phyloP scores from a whole-genome alignment of 805 yeast genomes.

The Yarrowia keelungensis region DNA sequence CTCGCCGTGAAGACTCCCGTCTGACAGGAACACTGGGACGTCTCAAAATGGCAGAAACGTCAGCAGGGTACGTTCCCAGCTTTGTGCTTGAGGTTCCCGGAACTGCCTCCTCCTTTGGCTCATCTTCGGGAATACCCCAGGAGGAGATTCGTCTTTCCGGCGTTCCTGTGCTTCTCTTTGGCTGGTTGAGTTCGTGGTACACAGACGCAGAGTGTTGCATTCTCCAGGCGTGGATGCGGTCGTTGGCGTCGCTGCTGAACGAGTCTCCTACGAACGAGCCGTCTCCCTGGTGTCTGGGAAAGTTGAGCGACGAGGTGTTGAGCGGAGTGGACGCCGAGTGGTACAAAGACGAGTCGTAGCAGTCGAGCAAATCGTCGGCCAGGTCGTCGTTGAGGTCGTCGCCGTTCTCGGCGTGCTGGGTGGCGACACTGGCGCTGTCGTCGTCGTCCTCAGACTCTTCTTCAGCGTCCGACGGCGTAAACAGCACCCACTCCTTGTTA shows the following conservation, averaged over 20 bases:
- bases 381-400: conserved; percentile 29
- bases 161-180: conserved; percentile 40
- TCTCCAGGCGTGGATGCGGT: conserved; percentile 54
- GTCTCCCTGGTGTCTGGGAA: conserved; percentile 51
- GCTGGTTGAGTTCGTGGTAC: conserved; percentile 46
- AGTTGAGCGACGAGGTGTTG: conserved; percentile 35
- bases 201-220: conserved; percentile 51
- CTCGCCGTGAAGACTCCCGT: conserved; percentile 8
- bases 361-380: conserved; percentile 39
- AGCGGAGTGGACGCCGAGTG: conserved; percentile 40
- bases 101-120: background rate
- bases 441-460: conserved; percentile 41
- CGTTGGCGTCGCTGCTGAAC: conserved; percentile 46
- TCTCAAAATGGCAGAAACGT: conserved; percentile 23
- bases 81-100: background rate
- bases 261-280: conserved; percentile 46
- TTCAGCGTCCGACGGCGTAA: conserved; percentile 48
- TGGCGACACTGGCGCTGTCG: conserved; percentile 38
- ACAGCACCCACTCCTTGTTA: conserved; percentile 52
- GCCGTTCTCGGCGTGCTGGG: conserved; percentile 38
- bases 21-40: conserved; percentile 20
- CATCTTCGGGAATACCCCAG: conserved; percentile 37
- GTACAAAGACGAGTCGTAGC: conserved; percentile 39
- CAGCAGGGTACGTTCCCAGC: conserved; percentile 23
- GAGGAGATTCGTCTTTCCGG: conserved; percentile 37